phyloP scores from a whole-genome alignment of 257 asterid genomes.

The Petrea volubilis region DNA sequence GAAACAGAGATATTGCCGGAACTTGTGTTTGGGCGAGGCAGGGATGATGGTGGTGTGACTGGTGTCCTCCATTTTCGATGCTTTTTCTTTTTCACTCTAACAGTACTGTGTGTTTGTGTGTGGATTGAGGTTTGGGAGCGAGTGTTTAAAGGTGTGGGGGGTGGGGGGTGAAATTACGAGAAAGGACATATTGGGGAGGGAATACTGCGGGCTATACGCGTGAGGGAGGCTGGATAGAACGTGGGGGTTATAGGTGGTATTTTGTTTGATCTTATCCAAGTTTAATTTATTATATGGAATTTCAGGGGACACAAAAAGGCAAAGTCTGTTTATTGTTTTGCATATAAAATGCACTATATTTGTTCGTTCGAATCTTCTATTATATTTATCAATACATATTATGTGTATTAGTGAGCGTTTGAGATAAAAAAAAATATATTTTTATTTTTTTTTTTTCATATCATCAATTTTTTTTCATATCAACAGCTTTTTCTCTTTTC shows the following conservation, averaged over 20 bases:
- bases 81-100: neutral
- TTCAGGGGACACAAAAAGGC: neutral
- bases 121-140: neutral
- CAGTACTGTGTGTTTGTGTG: neutral
- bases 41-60: constrained; percentile 41
- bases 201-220: constrained; percentile 26
- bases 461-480: too few species aligned
- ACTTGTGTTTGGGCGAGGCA: constrained; percentile 48
- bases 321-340: neutral
- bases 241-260: neutral
- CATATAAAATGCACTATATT: too few species aligned
- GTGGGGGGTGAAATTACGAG: constrained; percentile 1
- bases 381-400: too few species aligned
- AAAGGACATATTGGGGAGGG: constrained; percentile 9
- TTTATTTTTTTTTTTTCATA: too few species aligned
- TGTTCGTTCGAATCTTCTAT: too few species aligned
- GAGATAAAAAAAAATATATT: too few species aligned
- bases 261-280: constrained; percentile 30
- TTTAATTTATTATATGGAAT: neutral
- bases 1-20: constrained; percentile 49
- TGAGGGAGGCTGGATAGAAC: neutral
- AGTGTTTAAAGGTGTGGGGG: neutral
- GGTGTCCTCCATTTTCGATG: constrained; percentile 34
- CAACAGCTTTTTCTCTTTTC: too few species aligned
- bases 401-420: too few species aligned